phyloP scores from a whole-genome alignment of 2,329 filamentous ascomycete species.

The Sporothrix brunneoviolacea region DNA sequence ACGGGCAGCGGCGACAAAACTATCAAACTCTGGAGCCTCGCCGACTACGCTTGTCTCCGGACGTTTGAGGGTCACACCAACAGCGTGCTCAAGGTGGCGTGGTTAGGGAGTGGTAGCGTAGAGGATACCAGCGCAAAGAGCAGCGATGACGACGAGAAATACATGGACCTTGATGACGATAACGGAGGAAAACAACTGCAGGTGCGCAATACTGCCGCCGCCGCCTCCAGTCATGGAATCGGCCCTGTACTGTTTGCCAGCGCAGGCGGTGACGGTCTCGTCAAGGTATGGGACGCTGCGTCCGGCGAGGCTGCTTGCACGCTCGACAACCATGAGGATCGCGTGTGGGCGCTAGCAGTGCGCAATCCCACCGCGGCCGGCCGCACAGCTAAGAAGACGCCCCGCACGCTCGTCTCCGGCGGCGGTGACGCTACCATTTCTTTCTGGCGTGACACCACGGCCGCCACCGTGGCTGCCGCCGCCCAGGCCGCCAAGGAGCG shows the following conservation, averaged over 20 bases:
- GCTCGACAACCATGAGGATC: conserved; percentile 92
- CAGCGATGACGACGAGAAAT: conserved; percentile 26
- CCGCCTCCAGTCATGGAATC: not conserved
- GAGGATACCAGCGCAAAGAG: conserved; percentile 31
- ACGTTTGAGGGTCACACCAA: conserved; percentile 97
- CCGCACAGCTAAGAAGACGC: not conserved
- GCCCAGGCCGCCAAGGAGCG: conserved; percentile 68
- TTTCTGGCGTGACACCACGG: conserved; percentile 92
- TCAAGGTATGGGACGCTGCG: conserved; percentile 92
- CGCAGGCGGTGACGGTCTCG: conserved; percentile 86
- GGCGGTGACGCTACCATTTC: conserved; percentile 88
- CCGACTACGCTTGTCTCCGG: conserved; percentile 84
- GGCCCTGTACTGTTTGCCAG: conserved; percentile 63
- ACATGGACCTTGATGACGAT: conserved; percentile 8
- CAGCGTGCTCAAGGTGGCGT: conserved; percentile 87
- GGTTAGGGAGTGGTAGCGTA: conserved; percentile 57
- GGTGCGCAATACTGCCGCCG: too few species aligned
- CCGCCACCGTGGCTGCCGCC: conserved; percentile 67
- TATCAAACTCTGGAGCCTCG: conserved; percentile 87
- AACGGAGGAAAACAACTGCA: too few species aligned
- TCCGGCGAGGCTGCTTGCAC: conserved; percentile 81
- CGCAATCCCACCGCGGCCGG: conserved; percentile 41
- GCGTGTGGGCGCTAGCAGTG: conserved; percentile 83
- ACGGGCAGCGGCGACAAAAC: conserved; percentile 96
- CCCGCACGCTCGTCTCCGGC: conserved; percentile 72